These are phyloP conservation scores for Colletotrichum neosansevieriae DNA, from an alignment of 2,329 filamentous ascomycete species.

Conservation along the genomic window DNA sequence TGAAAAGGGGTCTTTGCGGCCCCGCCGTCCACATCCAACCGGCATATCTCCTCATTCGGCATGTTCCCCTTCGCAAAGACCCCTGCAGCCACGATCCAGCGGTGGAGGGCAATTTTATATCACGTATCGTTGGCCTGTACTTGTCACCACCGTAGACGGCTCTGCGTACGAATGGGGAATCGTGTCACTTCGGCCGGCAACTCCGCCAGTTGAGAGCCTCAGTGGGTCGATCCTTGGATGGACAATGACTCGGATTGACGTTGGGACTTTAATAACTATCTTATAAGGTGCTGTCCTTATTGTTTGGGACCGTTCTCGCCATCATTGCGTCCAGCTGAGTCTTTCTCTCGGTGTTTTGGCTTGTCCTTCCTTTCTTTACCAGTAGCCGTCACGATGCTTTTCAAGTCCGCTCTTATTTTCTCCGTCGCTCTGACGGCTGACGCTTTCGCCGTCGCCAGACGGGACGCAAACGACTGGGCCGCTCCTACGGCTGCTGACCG, in stretches of 20 bases:
- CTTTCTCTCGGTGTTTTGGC: not conserved
- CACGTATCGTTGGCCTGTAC: conserved; percentile 18
- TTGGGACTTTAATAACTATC: conserved; percentile 5
- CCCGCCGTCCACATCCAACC: conserved; percentile 3
- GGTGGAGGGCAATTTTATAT: conserved; percentile 24
- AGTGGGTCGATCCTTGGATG: conserved; percentile 4
- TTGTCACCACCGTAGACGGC: conserved; percentile 15
- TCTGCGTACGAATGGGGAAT: conserved; percentile 22
- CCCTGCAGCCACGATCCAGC: conserved; percentile 5
- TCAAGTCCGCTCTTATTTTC: conserved; percentile 15
- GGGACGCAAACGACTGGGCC: conserved; percentile 28
- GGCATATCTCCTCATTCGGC: conserved; percentile 24
- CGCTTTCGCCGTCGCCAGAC: conserved; percentile 22
- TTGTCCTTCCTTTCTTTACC: not conserved
- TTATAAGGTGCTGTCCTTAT: not conserved
- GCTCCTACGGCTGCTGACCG: conserved; percentile 32
- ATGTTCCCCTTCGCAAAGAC: conserved; percentile 6
- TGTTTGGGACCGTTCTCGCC: not conserved
- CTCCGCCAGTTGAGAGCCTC: conserved; percentile 4
- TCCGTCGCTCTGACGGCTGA: conserved; percentile 23
- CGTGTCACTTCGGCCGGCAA: conserved; percentile 9
- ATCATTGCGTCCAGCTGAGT: not conserved
- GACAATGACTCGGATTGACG: not conserved
- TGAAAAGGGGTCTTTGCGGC: conserved; percentile 3
- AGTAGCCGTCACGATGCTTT: conserved; percentile 14